Conservation (phyloP, 805 yeast genomes). For the Yarrowia osloensis region DNA sequence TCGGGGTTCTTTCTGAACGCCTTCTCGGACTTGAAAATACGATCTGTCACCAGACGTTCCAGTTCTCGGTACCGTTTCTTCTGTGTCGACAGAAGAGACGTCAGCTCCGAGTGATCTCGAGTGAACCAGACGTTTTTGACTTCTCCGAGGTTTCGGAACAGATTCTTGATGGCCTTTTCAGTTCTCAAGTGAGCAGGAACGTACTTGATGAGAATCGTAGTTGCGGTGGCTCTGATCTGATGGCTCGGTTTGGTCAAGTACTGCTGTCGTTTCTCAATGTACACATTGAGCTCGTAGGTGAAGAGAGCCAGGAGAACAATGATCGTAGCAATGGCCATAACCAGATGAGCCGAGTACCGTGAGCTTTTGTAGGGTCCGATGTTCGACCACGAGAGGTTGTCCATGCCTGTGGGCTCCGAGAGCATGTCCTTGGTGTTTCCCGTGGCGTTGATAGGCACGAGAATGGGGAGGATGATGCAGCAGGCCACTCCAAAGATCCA, state of each 20-base stretch:
- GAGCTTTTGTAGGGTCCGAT: slow-evolving; percentile 55
- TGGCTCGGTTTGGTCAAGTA: slow-evolving; percentile 41
- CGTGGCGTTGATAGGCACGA: slow-evolving; percentile 63
- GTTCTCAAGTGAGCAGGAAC: slow-evolving; percentile 53
- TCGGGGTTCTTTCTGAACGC: slow-evolving; percentile 44
- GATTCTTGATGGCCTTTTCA: slow-evolving; percentile 55
- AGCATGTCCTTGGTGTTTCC: slow-evolving; percentile 42
- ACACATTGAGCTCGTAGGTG: slow-evolving; percentile 53
- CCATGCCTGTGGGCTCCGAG: slow-evolving; percentile 52
- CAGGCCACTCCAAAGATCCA: slow-evolving; percentile 57
- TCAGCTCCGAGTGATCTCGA: slow-evolving; percentile 43
- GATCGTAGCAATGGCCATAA: slow-evolving; percentile 42
- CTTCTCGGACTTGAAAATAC: slow-evolving; percentile 33
- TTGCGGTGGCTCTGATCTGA: slow-evolving; percentile 39
- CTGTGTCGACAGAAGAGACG: not conserved
- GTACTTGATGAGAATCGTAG: slow-evolving; percentile 70
- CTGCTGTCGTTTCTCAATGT: slow-evolving; percentile 52
- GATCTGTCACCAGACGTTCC: slow-evolving; percentile 41
- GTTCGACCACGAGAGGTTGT: slow-evolving; percentile 69
- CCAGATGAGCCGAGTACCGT: slow-evolving; percentile 62
- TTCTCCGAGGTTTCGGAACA: slow-evolving; percentile 41
- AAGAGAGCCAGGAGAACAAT: slow-evolving; percentile 56
- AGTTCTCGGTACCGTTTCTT: slow-evolving; percentile 40
- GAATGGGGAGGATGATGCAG: slow-evolving; percentile 55
- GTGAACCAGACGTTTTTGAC: slow-evolving; percentile 63